Conservation (phyloP, 768 basidiomycete species). For the Serendipita sp. region DNA sequence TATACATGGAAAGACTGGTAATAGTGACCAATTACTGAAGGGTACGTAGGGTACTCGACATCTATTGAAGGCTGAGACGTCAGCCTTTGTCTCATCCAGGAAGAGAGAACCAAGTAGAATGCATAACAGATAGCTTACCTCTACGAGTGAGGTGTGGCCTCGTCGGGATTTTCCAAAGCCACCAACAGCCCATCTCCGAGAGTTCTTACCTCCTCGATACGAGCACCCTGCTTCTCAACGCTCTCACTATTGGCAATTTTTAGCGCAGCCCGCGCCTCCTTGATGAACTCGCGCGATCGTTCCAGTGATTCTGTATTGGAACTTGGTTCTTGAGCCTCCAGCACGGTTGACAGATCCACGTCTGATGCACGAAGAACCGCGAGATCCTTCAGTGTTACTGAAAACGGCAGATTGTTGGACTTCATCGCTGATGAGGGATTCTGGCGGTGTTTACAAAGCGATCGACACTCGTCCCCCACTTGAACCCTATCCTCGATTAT, state of each 20-base stretch:
- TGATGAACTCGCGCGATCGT: constrained; percentile 42
- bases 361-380: constrained; percentile 50
- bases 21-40: too few species aligned
- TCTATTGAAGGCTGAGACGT: too few species aligned
- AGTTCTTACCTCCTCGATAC: constrained; percentile 38
- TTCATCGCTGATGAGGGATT: background rate
- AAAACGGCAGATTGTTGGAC: constrained; percentile 26
- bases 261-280: constrained; percentile 40
- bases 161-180: background rate
- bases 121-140: too few species aligned
- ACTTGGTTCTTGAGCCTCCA: constrained; percentile 11
- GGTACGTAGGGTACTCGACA: too few species aligned
- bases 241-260: constrained; percentile 35
- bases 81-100: too few species aligned
- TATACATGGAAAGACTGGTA: too few species aligned
- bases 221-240: constrained; percentile 33
- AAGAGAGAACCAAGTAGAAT: too few species aligned
- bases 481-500: too few species aligned
- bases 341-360: constrained; percentile 22
- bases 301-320: constrained; percentile 26
- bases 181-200: background rate
- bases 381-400: constrained; percentile 51
- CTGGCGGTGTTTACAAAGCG: too few species aligned
- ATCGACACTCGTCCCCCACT: too few species aligned
- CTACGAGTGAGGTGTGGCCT: background rate